These are phyloP conservation scores for Salix purpurea DNA, from an alignment of 345 rosid species.

Conservation along the genomic window DNA sequence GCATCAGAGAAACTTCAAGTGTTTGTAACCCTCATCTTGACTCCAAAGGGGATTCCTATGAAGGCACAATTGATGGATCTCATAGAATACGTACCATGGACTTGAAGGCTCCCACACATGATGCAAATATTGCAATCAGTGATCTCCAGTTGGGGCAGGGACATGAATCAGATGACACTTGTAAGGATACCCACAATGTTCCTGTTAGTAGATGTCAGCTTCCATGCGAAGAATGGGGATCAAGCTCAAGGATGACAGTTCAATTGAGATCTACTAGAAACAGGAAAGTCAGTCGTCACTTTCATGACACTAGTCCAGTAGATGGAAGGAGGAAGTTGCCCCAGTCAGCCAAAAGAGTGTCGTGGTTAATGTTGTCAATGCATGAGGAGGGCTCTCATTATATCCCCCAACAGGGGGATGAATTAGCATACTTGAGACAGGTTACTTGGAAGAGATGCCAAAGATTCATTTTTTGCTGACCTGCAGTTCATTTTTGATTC, in stretches of 20 bases:
- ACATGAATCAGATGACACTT: constrained; percentile 34
- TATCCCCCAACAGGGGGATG: constrained; percentile 92
- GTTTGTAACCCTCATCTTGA: constrained; percentile 32
- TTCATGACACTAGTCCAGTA: constrained; percentile 53
- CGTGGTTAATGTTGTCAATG: constrained; percentile 78
- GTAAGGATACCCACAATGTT: constrained; percentile 12
- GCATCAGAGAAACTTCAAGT: constrained; percentile 41
- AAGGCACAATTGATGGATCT: constrained; percentile 36
- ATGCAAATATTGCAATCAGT: constrained; percentile 21
- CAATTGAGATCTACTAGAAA: constrained; percentile 78
- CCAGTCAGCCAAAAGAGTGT: constrained; percentile 48
- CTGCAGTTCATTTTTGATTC: not conserved
- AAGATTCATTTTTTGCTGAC: not conserved
- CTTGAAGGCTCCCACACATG: constrained; percentile 27
- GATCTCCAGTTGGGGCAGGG: constrained; percentile 22
- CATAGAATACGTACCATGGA: constrained; percentile 33
- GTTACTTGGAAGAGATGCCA: constrained; percentile 31
- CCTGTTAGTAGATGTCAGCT: constrained; percentile 37
- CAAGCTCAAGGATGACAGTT: constrained; percentile 59
- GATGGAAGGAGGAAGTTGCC: constrained; percentile 50
- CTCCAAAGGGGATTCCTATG: constrained; percentile 31
- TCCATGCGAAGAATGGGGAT: constrained; percentile 56
- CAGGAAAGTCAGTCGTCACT: constrained; percentile 59
- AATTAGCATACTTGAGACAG: constrained; percentile 85
- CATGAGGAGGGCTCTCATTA: constrained; percentile 89